Evolutionary conservation across 2,329 filamentous ascomycete genomes (phyloP), one percentile per base, ranked within the genome.

Genomic region (Capronia epimyces): DNA sequence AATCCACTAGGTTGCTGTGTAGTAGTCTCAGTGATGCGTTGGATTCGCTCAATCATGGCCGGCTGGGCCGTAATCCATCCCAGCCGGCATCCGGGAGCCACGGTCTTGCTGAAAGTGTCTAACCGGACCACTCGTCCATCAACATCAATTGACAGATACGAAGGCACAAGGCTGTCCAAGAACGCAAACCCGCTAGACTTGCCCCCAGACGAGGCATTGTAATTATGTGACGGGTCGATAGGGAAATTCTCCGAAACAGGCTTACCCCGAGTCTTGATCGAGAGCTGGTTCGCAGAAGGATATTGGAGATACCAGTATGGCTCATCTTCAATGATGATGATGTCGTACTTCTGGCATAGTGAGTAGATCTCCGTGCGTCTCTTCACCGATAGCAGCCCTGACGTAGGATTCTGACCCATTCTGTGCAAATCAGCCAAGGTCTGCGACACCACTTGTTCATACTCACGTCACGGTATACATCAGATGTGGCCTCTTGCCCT

Each of bases 271-370:
- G 53, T 59, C 31, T 62, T 59, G 4, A 64, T 58, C 18, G 69
- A 63, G 46, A 72, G 65, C 7, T 71, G 59, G 27, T 73, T 78
- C 0, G 86, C 83, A 0, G 86, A 86, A 0, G 89, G 88, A 68
- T 81, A 96, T 66, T 96, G 91, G 7, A 97, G 76, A 67, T 93
- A 91, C 87, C 89, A 96, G 72, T 96, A 96, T 4, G 91, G 91
- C 56, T 96, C 90, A 62, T 97, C 91, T 68, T 97, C 91, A 55
- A 94, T 72, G 58, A 96, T 95, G 63, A 96, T 80, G 56, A 96
- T 79, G 67, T 96, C 89, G 70, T 88, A 95, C 65, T 84, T 80
- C 66, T 82, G 82, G 69, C 87, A 93, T 12, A 96, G 66, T 15
- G 77, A 80, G 65, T 96, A 96, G 22, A 96, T 78, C 45, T 89